Conservation (phyloP, 2,329 filamentous ascomycete genomes). For the Nigrospora osmanthi region DNA sequence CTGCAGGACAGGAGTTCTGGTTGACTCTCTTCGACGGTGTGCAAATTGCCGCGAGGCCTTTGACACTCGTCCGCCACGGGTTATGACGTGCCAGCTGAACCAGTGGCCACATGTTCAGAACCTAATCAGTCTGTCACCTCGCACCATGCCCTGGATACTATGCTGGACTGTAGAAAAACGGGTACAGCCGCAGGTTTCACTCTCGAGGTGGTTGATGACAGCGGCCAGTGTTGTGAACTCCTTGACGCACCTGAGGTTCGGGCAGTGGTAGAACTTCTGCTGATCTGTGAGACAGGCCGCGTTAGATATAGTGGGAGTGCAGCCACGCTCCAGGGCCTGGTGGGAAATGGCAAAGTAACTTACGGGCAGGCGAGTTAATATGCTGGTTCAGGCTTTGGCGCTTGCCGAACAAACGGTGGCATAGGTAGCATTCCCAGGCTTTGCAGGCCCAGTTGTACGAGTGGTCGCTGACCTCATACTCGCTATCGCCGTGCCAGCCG, state of each 20-base stretch:
- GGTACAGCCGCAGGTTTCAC: constrained; percentile 30
- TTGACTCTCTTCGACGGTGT: too few species aligned
- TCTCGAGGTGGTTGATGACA: constrained; percentile 34
- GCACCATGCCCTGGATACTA: neutral
- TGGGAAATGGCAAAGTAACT: constrained; percentile 12
- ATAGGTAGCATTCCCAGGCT: constrained; percentile 46
- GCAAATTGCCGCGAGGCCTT: too few species aligned
- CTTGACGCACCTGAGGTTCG: constrained; percentile 19
- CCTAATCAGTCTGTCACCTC: neutral
- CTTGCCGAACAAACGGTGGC: constrained; percentile 32
- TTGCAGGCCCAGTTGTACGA: constrained; percentile 44
- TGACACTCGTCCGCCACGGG: too few species aligned
- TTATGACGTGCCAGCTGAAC: too few species aligned
- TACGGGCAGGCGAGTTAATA: constrained; percentile 43
- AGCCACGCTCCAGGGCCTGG: too few species aligned
- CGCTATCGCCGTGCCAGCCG: constrained; percentile 28
- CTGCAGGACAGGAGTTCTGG: too few species aligned
- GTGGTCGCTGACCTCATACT: constrained; percentile 26
- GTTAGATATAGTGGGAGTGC: too few species aligned
- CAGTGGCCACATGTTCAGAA: neutral
- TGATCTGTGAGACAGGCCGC: constrained; percentile 19
- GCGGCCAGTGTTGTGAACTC: constrained; percentile 31
- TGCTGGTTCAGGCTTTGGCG: constrained; percentile 38
- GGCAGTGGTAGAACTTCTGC: constrained; percentile 31
- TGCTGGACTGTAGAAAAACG: constrained; percentile 22